Conservation (phyloP, 257 asterid species). For the Solanum raphanifolium region DNA sequence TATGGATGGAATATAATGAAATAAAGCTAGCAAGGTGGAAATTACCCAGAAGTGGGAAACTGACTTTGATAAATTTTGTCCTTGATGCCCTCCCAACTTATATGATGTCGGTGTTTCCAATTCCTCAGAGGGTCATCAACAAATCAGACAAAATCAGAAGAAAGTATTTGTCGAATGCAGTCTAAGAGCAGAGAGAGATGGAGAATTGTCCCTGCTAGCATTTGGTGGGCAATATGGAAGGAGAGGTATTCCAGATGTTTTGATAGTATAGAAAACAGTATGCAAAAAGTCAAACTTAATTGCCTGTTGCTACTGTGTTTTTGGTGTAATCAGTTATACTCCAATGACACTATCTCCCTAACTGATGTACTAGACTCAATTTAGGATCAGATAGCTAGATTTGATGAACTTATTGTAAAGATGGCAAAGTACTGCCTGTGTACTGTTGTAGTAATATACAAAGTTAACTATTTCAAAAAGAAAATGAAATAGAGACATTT, state of each 20-base stretch:
- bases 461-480: neutral
- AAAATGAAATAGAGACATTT: neutral
- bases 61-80: neutral
- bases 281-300: neutral
- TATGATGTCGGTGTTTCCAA: neutral
- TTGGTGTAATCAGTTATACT: neutral
- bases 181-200: neutral
- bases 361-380: neutral
- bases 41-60: neutral
- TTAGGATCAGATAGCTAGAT: neutral
- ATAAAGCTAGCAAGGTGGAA: neutral
- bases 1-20: neutral
- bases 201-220: neutral
- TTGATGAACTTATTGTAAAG: neutral
- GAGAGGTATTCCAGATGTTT: neutral
- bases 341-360: neutral
- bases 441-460: neutral
- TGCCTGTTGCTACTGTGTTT: neutral
- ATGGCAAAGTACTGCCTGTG: neutral
- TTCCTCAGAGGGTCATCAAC: neutral
- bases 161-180: neutral
- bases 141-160: neutral
- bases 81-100: neutral
- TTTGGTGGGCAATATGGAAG: neutral
- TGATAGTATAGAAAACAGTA: neutral